A percentile compares a stretch with the other conserved stretches of the same genome.
These are phyloP conservation scores for Lyophyllum decastes DNA, from an alignment of 768 basidiomycete species.

Conservation along the genomic window DNA sequence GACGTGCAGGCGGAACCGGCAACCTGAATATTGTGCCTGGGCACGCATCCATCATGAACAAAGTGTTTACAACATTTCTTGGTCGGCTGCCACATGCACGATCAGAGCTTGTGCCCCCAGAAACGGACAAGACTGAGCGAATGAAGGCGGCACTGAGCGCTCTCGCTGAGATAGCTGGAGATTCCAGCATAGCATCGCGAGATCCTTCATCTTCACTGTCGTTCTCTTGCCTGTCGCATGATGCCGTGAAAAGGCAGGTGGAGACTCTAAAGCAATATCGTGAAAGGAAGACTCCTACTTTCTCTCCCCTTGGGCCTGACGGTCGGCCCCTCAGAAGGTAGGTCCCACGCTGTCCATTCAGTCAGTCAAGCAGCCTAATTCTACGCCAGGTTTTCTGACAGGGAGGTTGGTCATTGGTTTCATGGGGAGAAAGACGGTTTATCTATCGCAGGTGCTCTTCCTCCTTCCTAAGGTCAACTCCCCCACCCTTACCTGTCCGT, in stretches of 20 bases:
- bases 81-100: constrained; percentile 48
- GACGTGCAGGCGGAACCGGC: constrained; percentile 49
- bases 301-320: constrained; percentile 57
- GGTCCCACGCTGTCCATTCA: constrained; percentile 19
- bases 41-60: constrained; percentile 62
- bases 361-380: constrained; percentile 1
- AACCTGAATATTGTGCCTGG: constrained; percentile 57
- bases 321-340: constrained; percentile 67
- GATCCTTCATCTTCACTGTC: constrained; percentile 65
- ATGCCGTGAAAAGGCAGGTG: constrained; percentile 51
- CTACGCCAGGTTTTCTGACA: constrained; percentile 58
- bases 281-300: constrained; percentile 45
- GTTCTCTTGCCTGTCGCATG: constrained; percentile 62
- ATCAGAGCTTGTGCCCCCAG: constrained; percentile 46
- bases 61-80: constrained; percentile 64
- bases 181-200: constrained; percentile 45
- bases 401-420: constrained; percentile 63
- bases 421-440: constrained; percentile 54
- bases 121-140: constrained; percentile 40
- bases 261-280: constrained; percentile 48
- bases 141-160: constrained; percentile 55
- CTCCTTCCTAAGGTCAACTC: neutral
- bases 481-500: neutral
- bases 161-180: constrained; percentile 52
- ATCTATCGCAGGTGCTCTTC: constrained; percentile 51